Conservation (phyloP, 2,329 filamentous ascomycete species). For the Talaromyces sp. region DNA sequence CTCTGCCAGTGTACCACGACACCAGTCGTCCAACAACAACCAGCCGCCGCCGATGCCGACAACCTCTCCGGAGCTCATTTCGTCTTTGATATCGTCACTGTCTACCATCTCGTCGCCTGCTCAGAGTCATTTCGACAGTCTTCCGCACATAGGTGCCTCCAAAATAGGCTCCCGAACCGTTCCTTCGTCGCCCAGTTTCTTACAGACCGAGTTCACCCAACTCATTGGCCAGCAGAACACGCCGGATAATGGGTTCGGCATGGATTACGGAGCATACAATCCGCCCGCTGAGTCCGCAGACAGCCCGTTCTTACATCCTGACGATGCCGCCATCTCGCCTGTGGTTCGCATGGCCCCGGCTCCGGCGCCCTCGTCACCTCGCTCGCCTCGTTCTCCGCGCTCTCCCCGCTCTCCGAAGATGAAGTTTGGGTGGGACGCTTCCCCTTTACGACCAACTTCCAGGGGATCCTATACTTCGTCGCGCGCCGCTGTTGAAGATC, state of each 20-base stretch:
- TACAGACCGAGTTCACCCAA: slow-evolving; percentile 15
- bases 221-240: slow-evolving; percentile 15
- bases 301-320: slow-evolving; percentile 44
- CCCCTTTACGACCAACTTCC: slow-evolving; percentile 26
- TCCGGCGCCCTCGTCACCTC: slow-evolving; percentile 46
- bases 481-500: slow-evolving; percentile 25
- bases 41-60: slow-evolving; percentile 28
- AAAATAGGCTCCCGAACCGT: slow-evolving; percentile 23
- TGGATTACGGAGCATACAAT: slow-evolving; percentile 65
- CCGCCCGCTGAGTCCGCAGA: slow-evolving; percentile 47
- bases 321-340: slow-evolving; percentile 59
- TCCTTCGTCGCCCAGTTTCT: slow-evolving; percentile 26
- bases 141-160: slow-evolving; percentile 36
- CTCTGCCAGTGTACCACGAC: slow-evolving; percentile 14
- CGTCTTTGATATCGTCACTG: slow-evolving; percentile 57
- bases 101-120: slow-evolving; percentile 58
- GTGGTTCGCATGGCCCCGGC: slow-evolving; percentile 77
- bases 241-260: slow-evolving; percentile 51
- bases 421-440: slow-evolving; percentile 45
- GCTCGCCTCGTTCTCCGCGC: slow-evolving; percentile 52
- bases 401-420: slow-evolving; percentile 57
- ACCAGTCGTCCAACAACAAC: slow-evolving; percentile 21
- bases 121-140: slow-evolving; percentile 62
- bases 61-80: slow-evolving; percentile 47
- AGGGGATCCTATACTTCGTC: slow-evolving; percentile 33